phyloP scores from a whole-genome alignment of 148 eudicot genomes.

The Polygonum aviculare region DNA sequence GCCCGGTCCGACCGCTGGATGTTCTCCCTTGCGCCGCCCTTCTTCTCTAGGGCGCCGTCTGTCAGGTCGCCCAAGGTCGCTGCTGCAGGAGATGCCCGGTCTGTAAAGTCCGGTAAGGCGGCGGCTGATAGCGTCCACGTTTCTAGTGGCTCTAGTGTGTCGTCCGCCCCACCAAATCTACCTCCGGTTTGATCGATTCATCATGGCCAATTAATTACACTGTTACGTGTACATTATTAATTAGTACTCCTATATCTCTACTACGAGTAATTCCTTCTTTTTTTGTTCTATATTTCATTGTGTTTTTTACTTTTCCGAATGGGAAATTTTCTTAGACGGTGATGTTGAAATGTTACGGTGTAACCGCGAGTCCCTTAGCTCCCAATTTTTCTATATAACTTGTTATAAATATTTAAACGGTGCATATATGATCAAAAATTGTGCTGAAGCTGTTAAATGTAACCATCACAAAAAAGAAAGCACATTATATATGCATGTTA shows the following conservation, averaged over 20 bases:
- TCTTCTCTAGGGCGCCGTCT: conserved; percentile 37
- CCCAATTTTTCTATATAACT: too few relatives aligned
- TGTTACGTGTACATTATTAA: neutral
- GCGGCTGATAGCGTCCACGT: neutral
- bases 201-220: neutral
- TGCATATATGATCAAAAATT: too few relatives aligned
- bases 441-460: too few relatives aligned
- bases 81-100: conserved; percentile 17
- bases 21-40: conserved; percentile 41
- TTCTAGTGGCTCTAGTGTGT: neutral
- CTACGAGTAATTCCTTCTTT: neutral
- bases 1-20: conserved; percentile 50
- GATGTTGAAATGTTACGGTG: too few relatives aligned
- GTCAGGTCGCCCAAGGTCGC: conserved; percentile 28
- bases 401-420: too few relatives aligned
- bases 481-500: too few relatives aligned
- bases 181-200: neutral
- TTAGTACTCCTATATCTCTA: neutral
- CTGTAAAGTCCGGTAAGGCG: conserved; percentile 8
- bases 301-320: neutral
- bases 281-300: neutral
- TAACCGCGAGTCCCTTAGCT: too few relatives aligned
- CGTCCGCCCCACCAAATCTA: neutral
- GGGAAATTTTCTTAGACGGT: neutral
- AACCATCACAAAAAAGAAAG: too few relatives aligned